Evolutionary conservation across 108 stramenopile species (phyloP), one percentile per base, ranked within the genome.

Genomic region (Seminavis robusta): DNA sequence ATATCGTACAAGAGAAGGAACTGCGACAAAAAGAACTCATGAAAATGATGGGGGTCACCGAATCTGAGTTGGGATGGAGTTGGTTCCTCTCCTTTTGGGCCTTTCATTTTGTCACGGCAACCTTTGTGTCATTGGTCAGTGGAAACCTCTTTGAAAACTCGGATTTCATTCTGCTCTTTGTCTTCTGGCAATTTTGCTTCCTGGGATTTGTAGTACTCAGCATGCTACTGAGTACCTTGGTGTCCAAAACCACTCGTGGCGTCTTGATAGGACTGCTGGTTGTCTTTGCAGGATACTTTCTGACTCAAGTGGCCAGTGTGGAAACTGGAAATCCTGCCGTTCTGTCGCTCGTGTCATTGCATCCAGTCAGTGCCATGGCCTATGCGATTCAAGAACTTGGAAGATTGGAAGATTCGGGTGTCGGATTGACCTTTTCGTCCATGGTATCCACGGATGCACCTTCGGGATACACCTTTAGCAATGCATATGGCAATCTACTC

Each of bases 31-130:
- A 91, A 55, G 90, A 91, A 56, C 73, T 91, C 3, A 84, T 91
- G 84, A 91, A 91, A 57, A 91, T 91, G 83, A 91, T 91, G 90
- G 67, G 69, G 26, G 81, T 91, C 8, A 68, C 74, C 2, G 90
- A 91, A 59, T 67, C 71, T n/a, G 74, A 73, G 24, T 71, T 78
- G 47, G 81, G 80, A 30, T 78, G 63, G 73, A 85, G 86, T 5
- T 91, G 86, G 90, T 87, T 85, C 56, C 9, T 77, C 20, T 67
- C 74, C 28, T 86, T 79, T 45, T 71, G 65, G 31, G 23, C 48
- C 13, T 74, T 91, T 50, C 73, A 84, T 58, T 41, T 82, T 25
- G 19, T 83, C 7, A 70, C 80, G 1, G 84, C 77, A 1, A 46
- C 67, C 8, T 20, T 71, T 41, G 66, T 52, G 2, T 56, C 80